Base-by-base conservation (phyloP, 371 early-diverging fungal genomes). In the Caulochytrium protostelioides region DNA sequence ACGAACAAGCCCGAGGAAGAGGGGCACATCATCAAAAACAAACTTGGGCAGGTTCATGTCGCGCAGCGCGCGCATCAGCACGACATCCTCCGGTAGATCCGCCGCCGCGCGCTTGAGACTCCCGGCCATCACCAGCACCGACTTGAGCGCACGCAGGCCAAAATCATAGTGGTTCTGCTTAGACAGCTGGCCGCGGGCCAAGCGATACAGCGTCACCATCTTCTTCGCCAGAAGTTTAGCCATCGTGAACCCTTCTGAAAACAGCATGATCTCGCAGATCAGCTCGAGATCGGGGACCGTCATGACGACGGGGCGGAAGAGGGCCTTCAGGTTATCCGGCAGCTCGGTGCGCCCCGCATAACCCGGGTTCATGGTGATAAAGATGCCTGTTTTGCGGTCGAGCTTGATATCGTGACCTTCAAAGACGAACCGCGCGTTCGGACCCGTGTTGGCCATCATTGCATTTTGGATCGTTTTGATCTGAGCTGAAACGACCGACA, bases 101-200 rank as follows among this genome's bases (percentile, higher is more conserved):
- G 65, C 61, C 0, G 65, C 61, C 1, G 62, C 65, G 29, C 69
- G 46, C 35, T 68, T 68, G 22, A 68, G 44, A 14, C 54, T 49
- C 3, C 70, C 70, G 6, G 70, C 70, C 66, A 65, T 69, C 7
- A 66, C 61, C 10, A 62, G 48, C 3, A 66, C 68, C 4, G 60
- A 59, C 35, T 63, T 67, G 7, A 67, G 35, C 1, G 67, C 66
- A 2, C 64, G 37, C 5, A 57, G 53, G 2, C 72, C 72, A 52
- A 74, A 74, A 35, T 74, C 72, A 41, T 74, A 74, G 43, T 70
- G 68, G 28, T 56, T 50, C 34, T 65, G 60, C 38, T 61, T 64
- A 16, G 58, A 58, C 2, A 70, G 44, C 35, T 66, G 65, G 6
- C 62, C 65, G 33, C 59, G 57, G 12, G 57, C 59, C 1, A 66